These are phyloP conservation scores for Misopates orontium DNA, from an alignment of 257 asterid genomes.

Conservation along the genomic window DNA sequence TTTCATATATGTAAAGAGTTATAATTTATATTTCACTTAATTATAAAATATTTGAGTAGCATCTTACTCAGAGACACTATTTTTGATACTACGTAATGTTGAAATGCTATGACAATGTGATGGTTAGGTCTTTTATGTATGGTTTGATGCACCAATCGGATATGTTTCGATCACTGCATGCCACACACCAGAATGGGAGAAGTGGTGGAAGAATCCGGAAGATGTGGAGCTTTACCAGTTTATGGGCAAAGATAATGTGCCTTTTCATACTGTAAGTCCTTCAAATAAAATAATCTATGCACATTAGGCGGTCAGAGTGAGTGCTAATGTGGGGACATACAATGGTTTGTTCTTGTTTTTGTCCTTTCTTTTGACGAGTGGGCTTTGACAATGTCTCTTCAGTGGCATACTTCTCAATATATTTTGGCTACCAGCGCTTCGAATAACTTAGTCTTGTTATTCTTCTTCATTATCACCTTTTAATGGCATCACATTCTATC, in stretches of 20 bases:
- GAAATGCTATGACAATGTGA: conserved; percentile 23
- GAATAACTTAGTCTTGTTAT: neutral
- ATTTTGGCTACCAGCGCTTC: neutral
- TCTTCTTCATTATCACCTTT: conserved; percentile 15
- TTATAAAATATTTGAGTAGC: no score
- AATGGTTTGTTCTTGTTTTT: neutral
- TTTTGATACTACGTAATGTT: neutral
- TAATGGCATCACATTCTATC: neutral
- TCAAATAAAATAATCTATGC: conserved; percentile 6
- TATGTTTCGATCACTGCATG: conserved; percentile 89
- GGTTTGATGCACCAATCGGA: conserved; percentile 99
- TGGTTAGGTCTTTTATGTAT: conserved; percentile 89
- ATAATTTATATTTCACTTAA: no score
- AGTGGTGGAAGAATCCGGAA: conserved; percentile 99
- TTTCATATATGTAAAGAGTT: neutral
- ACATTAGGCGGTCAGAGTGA: conserved; percentile 2
- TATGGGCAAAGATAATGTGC: conserved; percentile 99
- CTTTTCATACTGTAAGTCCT: conserved; percentile 87
- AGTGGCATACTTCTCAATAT: neutral
- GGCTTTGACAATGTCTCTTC: neutral
- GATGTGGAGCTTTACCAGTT: conserved; percentile 93
- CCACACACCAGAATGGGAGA: conserved; percentile 94
- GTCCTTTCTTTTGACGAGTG: conserved; percentile 7
- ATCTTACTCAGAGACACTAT: conserved; percentile 15
- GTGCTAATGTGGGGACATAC: conserved; percentile 8